These are phyloP conservation scores for Tricladium varicosporioides DNA, from an alignment of 2,329 filamentous ascomycete species.

Conservation along the genomic window DNA sequence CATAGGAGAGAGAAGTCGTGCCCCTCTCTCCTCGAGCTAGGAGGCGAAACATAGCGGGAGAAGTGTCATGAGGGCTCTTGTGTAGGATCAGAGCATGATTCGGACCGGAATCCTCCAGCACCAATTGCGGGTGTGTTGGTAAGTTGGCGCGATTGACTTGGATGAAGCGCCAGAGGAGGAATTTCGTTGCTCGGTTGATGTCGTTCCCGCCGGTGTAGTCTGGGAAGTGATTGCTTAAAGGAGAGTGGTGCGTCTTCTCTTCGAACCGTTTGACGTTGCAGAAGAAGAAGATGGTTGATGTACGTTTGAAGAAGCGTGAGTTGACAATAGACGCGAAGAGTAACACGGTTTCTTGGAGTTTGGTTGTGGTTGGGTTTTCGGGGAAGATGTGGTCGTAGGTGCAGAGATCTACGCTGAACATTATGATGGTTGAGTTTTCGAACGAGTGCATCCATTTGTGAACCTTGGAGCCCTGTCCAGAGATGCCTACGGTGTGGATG, in stretches of 20 bases:
- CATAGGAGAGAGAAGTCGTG: neutral
- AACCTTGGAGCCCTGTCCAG: neutral
- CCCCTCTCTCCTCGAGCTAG: no score
- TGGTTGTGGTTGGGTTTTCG: neutral
- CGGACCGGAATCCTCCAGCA: no score
- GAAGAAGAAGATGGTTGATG: neutral
- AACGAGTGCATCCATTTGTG: neutral
- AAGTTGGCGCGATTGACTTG: no score
- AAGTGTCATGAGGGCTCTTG: no score
- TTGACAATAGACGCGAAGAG: neutral
- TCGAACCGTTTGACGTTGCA: neutral
- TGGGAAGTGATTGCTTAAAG: neutral
- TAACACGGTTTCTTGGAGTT: neutral
- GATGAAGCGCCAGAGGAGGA: neutral
- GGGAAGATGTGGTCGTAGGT: neutral
- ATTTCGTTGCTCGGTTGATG: neutral
- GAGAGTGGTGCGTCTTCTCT: neutral
- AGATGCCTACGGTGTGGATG: neutral
- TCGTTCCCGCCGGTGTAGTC: neutral
- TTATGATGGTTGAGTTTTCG: neutral
- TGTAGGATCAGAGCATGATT: no score
- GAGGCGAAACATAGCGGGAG: no score
- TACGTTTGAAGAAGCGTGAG: neutral
- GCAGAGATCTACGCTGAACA: neutral
- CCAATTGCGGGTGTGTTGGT: no score